A percentile compares a stretch with the other conserved stretches of the same genome.
These are phyloP conservation scores for Sicyos edulis DNA, from an alignment of 306 rosid genomes.

Conservation along the genomic window DNA sequence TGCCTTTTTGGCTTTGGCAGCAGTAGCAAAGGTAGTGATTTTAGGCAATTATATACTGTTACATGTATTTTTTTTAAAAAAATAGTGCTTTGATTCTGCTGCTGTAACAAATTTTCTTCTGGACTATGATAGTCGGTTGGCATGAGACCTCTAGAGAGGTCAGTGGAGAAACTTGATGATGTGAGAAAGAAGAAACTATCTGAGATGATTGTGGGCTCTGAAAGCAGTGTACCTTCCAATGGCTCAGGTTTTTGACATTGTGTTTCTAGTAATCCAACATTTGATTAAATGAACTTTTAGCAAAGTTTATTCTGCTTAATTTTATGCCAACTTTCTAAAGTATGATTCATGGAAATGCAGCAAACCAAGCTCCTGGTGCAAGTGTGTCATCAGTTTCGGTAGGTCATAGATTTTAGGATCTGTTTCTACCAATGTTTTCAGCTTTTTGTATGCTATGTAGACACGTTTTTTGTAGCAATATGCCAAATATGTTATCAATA, in stretches of 20 bases:
- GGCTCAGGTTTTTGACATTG: slow-evolving; percentile 52
- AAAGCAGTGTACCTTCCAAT: slow-evolving; percentile 53
- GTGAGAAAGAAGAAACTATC: slow-evolving; percentile 91
- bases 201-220: slow-evolving; percentile 88
- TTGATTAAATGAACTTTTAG: slow-evolving; percentile 2
- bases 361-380: slow-evolving; percentile 62
- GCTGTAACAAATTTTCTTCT: slow-evolving; percentile 22
- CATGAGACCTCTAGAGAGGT: slow-evolving; percentile 93
- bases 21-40: slow-evolving; percentile 77
- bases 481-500: neutral
- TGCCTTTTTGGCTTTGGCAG: slow-evolving; percentile 84
- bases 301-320: neutral
- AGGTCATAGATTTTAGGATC: slow-evolving; percentile 19
- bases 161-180: slow-evolving; percentile 94
- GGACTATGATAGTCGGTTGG: slow-evolving; percentile 66
- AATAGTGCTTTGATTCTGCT: slow-evolving; percentile 16
- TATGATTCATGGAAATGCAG: slow-evolving; percentile 37
- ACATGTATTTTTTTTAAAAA: too few species aligned
- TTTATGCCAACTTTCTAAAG: slow-evolving; percentile 20
- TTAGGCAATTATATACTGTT: neutral
- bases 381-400: slow-evolving; percentile 55
- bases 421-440: neutral
- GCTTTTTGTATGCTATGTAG: neutral
- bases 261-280: slow-evolving; percentile 4
- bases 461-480: neutral